Base-by-base conservation (phyloP, 1,139 yeast species). In the Candida sp. region DNA sequence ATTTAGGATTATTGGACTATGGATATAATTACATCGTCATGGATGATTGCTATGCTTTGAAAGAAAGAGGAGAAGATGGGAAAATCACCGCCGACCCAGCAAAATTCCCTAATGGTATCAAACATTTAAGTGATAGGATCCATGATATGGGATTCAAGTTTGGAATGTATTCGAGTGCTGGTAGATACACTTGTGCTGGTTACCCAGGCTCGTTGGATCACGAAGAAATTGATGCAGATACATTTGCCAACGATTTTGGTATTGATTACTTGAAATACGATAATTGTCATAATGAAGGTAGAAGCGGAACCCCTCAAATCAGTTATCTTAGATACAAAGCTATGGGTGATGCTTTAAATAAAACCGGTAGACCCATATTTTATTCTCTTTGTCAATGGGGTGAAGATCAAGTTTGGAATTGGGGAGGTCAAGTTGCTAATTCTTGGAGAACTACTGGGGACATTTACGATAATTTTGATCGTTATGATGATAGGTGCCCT, bases 371-470 rank as follows among this genome's bases (percentile, higher is more conserved):
- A 19, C 51, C 56, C 3, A 57, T 60, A 21, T 51, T 60, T 38
- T 60, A 58, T 45, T 52, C 63, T 3, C 37, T 60, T 36, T 60
- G 65, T 45, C 57, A 60, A 41, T 60, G 65, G 65, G 65, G 64
- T n/a, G 59, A 56, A 25, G 29, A 25, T 25, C 29, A 25, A 25
- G 29, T 25, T 25, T 60, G 58, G 56, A 48, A 56, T 36, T 60
- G 63, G 63, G 64, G 54, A 3, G 49, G 55, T 7, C 51, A 54
- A 5, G 52, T 60, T 33, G 51, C 64, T 22, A 58, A 60, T 43
- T 55, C 63, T 8, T 60, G 63, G 63, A 49, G 64, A 44, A 54
- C 58, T 34, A 46, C 54, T 25, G 64, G 64, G 7, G 64, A 59
- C 11, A 25, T 25, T 25, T 32, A 32, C 3, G 61, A 59, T 35